Base-by-base conservation (phyloP, 2,329 filamentous ascomycete genomes). In the Aureobasidium sp. region DNA sequence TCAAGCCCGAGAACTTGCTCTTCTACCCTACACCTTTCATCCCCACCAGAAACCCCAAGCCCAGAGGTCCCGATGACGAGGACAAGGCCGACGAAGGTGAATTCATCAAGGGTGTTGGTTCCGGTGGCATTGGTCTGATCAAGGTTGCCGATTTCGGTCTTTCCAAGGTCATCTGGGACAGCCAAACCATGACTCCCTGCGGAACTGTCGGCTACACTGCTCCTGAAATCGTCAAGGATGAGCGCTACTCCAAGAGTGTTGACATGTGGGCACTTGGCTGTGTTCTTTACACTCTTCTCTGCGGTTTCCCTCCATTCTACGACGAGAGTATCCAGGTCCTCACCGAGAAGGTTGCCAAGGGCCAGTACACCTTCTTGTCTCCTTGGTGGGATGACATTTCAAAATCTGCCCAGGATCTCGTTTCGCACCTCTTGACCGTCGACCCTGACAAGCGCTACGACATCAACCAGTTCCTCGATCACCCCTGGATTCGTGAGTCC, bases 371-470 rank as follows among this genome's bases (percentile, higher is more conserved):
- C 0, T 99, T 99, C 79, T 78, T 99, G 47, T 97, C 93, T 2
- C 94, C 94, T 0, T 99, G 94, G 94, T 99, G 94, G 94, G 94
- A 99, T 68, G 92, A 97, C 63, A 97, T 99, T 65, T 97, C 93
- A 64, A 91, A 94, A 73, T 87, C 90, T 3, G 94, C 94, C 0
- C 91, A 97, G 74, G 93, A 99, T 70, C 80, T 99, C 11, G 93
- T 99, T 63, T 90, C 89, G 5, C 94, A 99, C 74, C 84, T 99
- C 0, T 79, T 99, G 65, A 95, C 91, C 0, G 94, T 99, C 64
- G 91, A 99, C 68, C 94, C 94, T 0, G 91, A 96, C 64, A 93
- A 96, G 80, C 87, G 94, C 20, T 99, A 91, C 76, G 92, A 90
- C 2, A 99, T 99, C 72, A 86, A 84, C 64, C 87, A 97, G 71